Conservation (phyloP, 2,329 filamentous ascomycete genomes). For the Aspergillus luchuensis region DNA sequence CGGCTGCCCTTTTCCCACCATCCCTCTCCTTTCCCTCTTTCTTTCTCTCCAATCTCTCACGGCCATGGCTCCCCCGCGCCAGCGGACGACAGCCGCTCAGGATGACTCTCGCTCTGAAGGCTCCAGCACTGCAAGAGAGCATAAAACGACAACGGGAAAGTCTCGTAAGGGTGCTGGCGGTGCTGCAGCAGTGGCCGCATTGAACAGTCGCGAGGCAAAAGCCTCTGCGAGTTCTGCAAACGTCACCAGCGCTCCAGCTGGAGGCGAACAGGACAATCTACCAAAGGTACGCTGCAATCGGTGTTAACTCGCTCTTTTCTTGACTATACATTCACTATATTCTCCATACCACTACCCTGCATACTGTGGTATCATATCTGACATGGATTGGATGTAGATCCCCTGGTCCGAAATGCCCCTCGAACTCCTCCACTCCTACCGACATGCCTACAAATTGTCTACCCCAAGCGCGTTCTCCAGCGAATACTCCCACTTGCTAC, state of each 20-base stretch:
- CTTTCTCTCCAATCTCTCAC: constrained; percentile 4
- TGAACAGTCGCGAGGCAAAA: constrained; percentile 20
- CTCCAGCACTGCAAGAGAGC: constrained; percentile 47
- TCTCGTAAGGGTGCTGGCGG: constrained; percentile 33
- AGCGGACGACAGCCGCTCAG: constrained; percentile 40
- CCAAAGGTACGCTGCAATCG: constrained; percentile 34
- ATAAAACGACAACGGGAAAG: constrained; percentile 33
- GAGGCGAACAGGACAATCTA: constrained; percentile 24
- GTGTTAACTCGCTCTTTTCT: neutral
- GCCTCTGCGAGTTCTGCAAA: constrained; percentile 29
- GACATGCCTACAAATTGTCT: constrained; percentile 50
- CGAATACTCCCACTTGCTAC: constrained; percentile 50
- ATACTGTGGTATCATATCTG: neutral
- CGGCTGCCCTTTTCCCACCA: constrained; percentile 1
- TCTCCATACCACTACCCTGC: no score
- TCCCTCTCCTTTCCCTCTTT: constrained; percentile 9
- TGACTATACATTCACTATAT: neutral
- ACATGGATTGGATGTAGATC: constrained; percentile 33
- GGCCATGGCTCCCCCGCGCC: constrained; percentile 50
- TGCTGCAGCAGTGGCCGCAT: constrained; percentile 12
- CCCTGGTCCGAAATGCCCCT: constrained; percentile 47
- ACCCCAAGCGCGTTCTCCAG: constrained; percentile 48
- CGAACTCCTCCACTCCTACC: constrained; percentile 51
- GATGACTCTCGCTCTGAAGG: constrained; percentile 53
- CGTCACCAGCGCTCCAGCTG: constrained; percentile 34